These are phyloP conservation scores for Pseudozyma tsukubaensis DNA, from an alignment of 1,284 basidiomycete genomes.

Conservation along the genomic window DNA sequence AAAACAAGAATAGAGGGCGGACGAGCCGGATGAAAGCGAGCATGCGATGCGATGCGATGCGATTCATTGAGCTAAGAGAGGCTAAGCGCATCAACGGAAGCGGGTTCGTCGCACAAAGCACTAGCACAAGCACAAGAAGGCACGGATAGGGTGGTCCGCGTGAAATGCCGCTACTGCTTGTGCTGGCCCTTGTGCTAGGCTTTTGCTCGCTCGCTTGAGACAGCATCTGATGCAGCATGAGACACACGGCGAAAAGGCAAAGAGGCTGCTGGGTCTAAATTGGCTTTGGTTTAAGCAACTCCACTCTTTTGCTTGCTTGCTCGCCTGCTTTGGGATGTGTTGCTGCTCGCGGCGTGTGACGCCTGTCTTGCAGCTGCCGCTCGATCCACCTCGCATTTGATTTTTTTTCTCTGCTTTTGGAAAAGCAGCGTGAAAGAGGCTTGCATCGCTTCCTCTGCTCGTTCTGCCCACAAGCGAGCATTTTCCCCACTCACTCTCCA, in stretches of 20 bases:
- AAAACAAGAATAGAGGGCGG: no score
- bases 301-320: no score
- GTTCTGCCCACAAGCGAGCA: not conserved
- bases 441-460: not conserved
- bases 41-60: not conserved
- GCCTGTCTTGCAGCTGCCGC: slow-evolving; percentile 2
- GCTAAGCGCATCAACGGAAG: not conserved
- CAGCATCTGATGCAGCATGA: no score
- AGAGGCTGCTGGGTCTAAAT: no score
- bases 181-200: no score
- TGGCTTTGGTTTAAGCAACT: no score
- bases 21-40: no score
- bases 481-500: not conserved
- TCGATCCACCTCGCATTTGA: no score
- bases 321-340: no score
- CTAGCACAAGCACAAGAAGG: no score
- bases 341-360: not conserved
- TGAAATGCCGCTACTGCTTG: not conserved
- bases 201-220: not conserved
- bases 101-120: no score
- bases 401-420: slow-evolving; percentile 13
- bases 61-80: not conserved
- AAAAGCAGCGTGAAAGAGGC: slow-evolving; percentile 47
- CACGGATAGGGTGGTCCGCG: not conserved
- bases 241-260: no score